These are phyloP conservation scores for Cryptococcus depauperatus DNA, from an alignment of 1,284 basidiomycete species.

Conservation along the genomic window DNA sequence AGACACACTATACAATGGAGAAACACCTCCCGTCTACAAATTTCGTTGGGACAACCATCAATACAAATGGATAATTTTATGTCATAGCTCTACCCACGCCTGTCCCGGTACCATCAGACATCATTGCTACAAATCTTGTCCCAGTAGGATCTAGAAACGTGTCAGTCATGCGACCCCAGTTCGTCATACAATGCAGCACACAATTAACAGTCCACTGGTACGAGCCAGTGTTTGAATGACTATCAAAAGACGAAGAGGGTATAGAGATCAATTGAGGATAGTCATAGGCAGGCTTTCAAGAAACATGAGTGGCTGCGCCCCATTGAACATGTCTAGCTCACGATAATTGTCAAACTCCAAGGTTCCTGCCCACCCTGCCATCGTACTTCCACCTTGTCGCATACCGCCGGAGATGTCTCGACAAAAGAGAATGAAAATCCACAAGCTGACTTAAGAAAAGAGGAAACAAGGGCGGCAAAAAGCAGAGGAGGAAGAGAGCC, in stretches of 20 bases:
- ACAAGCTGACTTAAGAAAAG: conserved; percentile 2
- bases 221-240: conserved; percentile 13
- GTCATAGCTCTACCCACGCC: conserved; percentile 17
- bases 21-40: conserved; percentile 33
- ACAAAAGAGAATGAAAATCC: conserved; percentile 24
- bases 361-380: conserved; percentile 30
- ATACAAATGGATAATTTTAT: not conserved
- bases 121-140: conserved; percentile 29
- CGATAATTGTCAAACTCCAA: conserved; percentile 28
- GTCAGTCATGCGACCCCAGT: not conserved
- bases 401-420: conserved; percentile 15
- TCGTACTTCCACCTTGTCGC: conserved; percentile 19
- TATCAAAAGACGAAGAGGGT: conserved; percentile 20
- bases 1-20: conserved; percentile 16
- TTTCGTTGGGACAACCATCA: not conserved
- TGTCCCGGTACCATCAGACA: conserved; percentile 36
- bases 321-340: conserved; percentile 11
- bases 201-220: conserved; percentile 32
- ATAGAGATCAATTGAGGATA: conserved; percentile 30
- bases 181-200: conserved; percentile 9
- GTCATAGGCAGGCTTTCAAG: conserved; percentile 32
- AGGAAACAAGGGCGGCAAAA: conserved; percentile 6
- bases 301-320: not conserved
- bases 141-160: conserved; percentile 23
- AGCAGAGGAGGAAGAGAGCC: conserved; percentile 4